These are phyloP conservation scores for Serendipita sp. DNA, from an alignment of 768 basidiomycete species.

Conservation along the genomic window DNA sequence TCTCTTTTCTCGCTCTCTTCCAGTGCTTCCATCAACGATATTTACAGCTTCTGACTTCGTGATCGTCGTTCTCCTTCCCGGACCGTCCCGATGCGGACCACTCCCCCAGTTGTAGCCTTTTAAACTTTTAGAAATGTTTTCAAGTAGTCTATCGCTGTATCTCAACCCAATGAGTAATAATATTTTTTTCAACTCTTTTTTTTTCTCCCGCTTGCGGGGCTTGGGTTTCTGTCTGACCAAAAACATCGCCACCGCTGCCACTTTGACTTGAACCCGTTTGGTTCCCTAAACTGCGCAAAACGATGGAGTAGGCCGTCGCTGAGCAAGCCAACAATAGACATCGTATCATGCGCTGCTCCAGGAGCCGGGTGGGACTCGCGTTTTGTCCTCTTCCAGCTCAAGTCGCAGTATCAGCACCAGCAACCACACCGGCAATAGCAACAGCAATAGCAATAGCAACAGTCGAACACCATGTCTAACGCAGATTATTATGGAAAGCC, in stretches of 20 bases:
- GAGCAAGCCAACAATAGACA: no score
- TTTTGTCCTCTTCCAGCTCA: not conserved
- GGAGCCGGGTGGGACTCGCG: not conserved
- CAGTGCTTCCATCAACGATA: not conserved
- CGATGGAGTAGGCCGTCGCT: not conserved
- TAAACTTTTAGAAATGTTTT: conserved; percentile 2
- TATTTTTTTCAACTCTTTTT: not conserved
- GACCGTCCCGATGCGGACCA: not conserved
- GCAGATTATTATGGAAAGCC: not conserved
- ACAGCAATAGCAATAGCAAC: not conserved
- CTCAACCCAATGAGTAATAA: not conserved
- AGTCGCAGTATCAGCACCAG: not conserved
- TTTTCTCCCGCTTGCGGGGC: no score
- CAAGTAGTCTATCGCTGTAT: not conserved
- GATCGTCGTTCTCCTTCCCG: not conserved
- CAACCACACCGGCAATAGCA: not conserved
- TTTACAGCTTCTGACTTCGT: not conserved
- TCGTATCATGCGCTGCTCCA: no score
- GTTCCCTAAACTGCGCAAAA: not conserved
- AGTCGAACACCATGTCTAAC: not conserved
- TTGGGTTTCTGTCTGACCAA: no score
- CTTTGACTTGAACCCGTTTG: not conserved
- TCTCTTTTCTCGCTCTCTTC: not conserved
- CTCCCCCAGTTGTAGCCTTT: not conserved
- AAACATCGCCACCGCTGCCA: not conserved